phyloP scores from a whole-genome alignment of 2,329 filamentous ascomycete species.

The Xylaria sp. region DNA sequence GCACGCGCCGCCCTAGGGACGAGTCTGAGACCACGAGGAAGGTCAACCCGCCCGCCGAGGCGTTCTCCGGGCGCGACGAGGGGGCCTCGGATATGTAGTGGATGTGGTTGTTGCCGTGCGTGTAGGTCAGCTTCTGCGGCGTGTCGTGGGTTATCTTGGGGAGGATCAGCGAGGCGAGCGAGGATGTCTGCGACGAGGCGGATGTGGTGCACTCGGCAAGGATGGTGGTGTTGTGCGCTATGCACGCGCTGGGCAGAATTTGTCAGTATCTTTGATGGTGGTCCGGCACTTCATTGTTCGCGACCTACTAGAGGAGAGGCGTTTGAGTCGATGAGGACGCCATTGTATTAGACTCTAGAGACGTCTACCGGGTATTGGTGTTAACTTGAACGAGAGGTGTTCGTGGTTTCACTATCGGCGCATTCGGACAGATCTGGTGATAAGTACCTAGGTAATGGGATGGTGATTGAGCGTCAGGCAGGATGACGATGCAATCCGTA shows the following conservation, averaged over 20 bases:
- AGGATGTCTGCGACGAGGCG: constrained; percentile 80
- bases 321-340: constrained; percentile 74
- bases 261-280: not conserved
- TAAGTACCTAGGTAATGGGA: too few relatives aligned
- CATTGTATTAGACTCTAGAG: constrained; percentile 52
- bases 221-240: constrained; percentile 92
- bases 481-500: constrained; percentile 18
- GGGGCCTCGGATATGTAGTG: constrained; percentile 92
- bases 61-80: constrained; percentile 62
- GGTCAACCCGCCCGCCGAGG: constrained; percentile 79
- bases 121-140: constrained; percentile 91
- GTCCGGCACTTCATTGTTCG: constrained; percentile 26
- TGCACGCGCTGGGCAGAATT: constrained; percentile 72
- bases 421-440: not conserved
- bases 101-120: constrained; percentile 88
- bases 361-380: not conserved
- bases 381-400: not conserved
- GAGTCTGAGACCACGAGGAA: constrained; percentile 89
- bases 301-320: constrained; percentile 74
- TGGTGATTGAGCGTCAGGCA: not conserved
- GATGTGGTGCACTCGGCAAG: constrained; percentile 90
- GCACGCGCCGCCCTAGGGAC: constrained; percentile 82
- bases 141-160: constrained; percentile 86
- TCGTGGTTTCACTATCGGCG: not conserved
- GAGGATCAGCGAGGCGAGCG: constrained; percentile 89